Evolutionary conservation across 306 rosid genomes (phyloP).

Genomic region (Vigna unguiculata): DNA sequence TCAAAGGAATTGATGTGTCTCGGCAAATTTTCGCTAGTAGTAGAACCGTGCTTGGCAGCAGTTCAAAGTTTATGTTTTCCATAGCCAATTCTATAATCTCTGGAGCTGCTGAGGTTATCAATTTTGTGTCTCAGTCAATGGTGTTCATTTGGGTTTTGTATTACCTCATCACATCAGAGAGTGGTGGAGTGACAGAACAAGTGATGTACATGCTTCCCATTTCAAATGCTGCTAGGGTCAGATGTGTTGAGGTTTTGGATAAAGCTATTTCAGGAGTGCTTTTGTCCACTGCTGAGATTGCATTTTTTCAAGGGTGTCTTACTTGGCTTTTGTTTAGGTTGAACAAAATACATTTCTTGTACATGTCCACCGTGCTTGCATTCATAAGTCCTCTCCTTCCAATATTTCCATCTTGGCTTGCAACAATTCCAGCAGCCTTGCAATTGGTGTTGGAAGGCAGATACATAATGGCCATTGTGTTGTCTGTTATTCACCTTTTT

Average conservation of each 20-base stretch:
- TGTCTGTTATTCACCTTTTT: conserved; percentile 72
- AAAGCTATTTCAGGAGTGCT: conserved; percentile 93
- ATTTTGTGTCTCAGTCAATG: conserved; percentile 86
- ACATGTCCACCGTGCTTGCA: conserved; percentile 88
- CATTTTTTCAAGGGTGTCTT: conserved; percentile 87
- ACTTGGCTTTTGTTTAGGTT: conserved; percentile 92
- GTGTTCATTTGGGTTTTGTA: conserved; percentile 94
- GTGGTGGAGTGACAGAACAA: conserved; percentile 99
- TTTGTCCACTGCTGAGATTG: conserved; percentile 88
- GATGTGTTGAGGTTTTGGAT: conserved; percentile 94
- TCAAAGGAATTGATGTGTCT: conserved; percentile 76
- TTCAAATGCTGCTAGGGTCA: conserved; percentile 60
- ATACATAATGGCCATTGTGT: conserved; percentile 64
- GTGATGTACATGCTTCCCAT: conserved; percentile 87
- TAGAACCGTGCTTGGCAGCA: conserved; percentile 72
- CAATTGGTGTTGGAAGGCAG: conserved; percentile 86
- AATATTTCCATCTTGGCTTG: conserved; percentile 80
- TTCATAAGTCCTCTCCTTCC: conserved; percentile 84
- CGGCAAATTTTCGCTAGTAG: conserved; percentile 76
- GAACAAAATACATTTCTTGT: conserved; percentile 82
- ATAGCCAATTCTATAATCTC: conserved; percentile 77
- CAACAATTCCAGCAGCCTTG: conserved; percentile 82
- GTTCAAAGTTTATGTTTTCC: conserved; percentile 70
- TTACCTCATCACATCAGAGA: conserved; percentile 86
- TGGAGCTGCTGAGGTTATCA: conserved; percentile 93